Percentiles rank a stretch among this genome's conserved stretches.
Evolutionary conservation across 148 eudicot species (phyloP).

Genomic region (Rhododendron molle): DNA sequence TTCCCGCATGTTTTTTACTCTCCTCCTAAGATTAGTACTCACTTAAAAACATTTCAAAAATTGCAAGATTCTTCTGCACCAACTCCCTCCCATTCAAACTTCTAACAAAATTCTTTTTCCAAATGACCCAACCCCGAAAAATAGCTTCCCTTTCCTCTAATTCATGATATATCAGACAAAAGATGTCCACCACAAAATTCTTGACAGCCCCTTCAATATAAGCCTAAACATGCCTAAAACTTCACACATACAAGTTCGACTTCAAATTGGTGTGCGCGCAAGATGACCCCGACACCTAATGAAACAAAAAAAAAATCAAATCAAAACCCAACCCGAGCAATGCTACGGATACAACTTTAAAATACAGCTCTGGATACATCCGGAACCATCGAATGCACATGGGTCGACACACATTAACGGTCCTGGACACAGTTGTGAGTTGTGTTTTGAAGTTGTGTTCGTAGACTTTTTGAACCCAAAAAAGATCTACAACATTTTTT

Average conservation of each 20-base stretch:
- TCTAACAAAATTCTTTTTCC: no score
- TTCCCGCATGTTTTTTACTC: background rate
- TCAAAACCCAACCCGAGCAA: background rate
- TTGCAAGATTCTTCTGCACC: background rate
- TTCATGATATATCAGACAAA: no score
- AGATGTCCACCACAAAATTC: background rate
- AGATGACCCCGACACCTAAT: background rate
- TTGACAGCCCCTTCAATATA: background rate
- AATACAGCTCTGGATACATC: no score
- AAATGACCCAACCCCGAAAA: background rate
- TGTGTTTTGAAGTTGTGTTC: no score
- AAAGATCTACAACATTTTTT: background rate
- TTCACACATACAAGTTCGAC: background rate
- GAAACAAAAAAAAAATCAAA: no score
- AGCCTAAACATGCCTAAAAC: background rate
- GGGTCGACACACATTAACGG: no score
- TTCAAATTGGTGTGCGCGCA: background rate
- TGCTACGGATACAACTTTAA: no score
- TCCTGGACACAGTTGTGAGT: no score
- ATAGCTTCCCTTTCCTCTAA: background rate
- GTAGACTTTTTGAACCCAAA: no score
- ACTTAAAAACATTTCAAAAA: background rate
- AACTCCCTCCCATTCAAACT: background rate
- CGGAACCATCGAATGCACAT: no score
- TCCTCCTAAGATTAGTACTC: background rate